A percentile compares a stretch with the other conserved stretches of the same genome.
Evolutionary conservation across 2,329 filamentous ascomycete species (phyloP).

Genomic region (Pseudogymnoascus sp.): DNA sequence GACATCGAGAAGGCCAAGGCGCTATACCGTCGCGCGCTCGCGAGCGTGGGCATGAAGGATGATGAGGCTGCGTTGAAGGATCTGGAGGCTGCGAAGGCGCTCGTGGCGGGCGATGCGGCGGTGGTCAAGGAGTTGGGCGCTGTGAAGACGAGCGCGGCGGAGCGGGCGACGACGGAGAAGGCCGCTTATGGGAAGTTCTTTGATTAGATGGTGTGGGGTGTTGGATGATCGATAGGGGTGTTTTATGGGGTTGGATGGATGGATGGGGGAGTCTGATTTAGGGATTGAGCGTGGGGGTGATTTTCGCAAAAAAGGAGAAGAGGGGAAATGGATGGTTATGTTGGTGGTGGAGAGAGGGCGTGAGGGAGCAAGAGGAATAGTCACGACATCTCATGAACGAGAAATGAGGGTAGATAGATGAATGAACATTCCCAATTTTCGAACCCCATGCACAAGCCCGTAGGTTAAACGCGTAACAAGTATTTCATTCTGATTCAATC

Average conservation of each 20-base stretch:
- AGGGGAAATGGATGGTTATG: background rate
- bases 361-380: background rate
- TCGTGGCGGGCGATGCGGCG: conserved; percentile 69
- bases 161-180: conserved; percentile 80
- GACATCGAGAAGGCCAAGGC: conserved; percentile 85
- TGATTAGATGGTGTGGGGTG: conserved; percentile 10
- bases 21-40: conserved; percentile 73
- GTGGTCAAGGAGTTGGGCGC: conserved; percentile 67
- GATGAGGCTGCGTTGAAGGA: conserved; percentile 74
- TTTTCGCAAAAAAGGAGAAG: background rate
- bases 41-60: conserved; percentile 70
- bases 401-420: background rate
- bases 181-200: conserved; percentile 92
- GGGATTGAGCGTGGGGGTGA: background rate
- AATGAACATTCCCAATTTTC: background rate
- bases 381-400: background rate
- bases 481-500: no score
- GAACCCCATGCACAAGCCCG: no score
- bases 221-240: no score
- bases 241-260: background rate
- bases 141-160: conserved; percentile 71
- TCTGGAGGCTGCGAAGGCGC: conserved; percentile 66
- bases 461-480: no score
- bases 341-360: background rate
- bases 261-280: background rate